Conservation (phyloP, 768 basidiomycete genomes). For the Auriscalpium orientale region DNA sequence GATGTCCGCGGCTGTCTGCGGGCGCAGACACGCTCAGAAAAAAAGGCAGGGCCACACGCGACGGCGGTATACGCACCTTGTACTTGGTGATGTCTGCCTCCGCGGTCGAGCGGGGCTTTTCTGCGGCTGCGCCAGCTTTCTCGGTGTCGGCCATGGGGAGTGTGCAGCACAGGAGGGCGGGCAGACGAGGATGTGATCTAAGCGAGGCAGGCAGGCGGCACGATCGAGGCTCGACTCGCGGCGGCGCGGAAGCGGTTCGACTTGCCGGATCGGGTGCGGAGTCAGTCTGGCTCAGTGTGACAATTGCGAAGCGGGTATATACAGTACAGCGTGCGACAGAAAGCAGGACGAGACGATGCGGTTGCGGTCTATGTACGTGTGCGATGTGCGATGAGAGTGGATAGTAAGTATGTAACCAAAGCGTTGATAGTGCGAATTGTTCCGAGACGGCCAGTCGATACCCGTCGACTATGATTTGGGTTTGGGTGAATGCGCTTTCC, state of each 20-base stretch:
- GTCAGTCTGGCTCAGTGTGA: neutral
- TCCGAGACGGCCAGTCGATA: too few relatives aligned
- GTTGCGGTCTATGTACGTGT: neutral
- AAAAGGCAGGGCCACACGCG: constrained; percentile 1
- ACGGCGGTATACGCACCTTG: constrained; percentile 43
- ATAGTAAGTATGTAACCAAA: neutral
- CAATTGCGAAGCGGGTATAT: neutral
- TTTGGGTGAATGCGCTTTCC: constrained; percentile 4
- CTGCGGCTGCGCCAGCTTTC: constrained; percentile 25
- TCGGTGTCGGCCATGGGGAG: constrained; percentile 56
- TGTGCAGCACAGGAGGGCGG: neutral
- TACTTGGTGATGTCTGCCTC: constrained; percentile 83
- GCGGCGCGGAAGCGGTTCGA: neutral
- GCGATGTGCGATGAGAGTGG: neutral
- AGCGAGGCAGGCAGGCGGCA: neutral
- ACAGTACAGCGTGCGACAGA: neutral
- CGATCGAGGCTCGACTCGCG: neutral
- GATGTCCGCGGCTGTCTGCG: constrained; percentile 85
- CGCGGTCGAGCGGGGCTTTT: constrained; percentile 47
- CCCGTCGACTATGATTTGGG: too few relatives aligned
- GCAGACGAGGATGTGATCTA: constrained; percentile 1
- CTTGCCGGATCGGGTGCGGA: neutral
- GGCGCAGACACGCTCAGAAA: neutral
- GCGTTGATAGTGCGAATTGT: too few relatives aligned
- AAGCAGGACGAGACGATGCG: neutral